A percentile compares a stretch with the other conserved stretches of the same genome.
Evolutionary conservation across 2,329 filamentous ascomycete genomes (phyloP).

Genomic region (Diaporthe vexans): DNA sequence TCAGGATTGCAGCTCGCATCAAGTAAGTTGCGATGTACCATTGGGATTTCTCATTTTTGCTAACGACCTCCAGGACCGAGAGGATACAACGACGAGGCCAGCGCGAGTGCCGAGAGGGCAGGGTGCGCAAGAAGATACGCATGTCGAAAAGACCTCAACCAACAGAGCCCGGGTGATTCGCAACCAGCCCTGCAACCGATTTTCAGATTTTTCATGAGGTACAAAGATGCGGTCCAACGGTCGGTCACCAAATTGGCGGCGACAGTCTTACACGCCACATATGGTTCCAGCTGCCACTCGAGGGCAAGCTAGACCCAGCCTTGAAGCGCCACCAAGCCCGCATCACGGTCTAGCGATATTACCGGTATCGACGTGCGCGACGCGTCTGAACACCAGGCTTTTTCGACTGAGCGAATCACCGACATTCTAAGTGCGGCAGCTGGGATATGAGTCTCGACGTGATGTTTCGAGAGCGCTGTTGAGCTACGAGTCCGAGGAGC

Average conservation of each 20-base stretch:
- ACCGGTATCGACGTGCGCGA: not conserved
- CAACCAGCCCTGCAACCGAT: not conserved
- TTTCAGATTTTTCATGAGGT: not conserved
- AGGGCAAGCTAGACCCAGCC: not conserved
- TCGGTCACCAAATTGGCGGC: not conserved
- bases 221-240: not conserved
- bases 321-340: not conserved
- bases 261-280: not conserved
- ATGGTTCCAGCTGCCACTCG: not conserved
- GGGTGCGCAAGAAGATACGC: constrained; percentile 32
- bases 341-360: not conserved
- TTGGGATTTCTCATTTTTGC: not conserved
- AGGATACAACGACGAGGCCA: constrained; percentile 10
- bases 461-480: not conserved
- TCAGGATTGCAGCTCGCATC: constrained; percentile 32
- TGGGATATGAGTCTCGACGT: not conserved
- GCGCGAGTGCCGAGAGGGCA: constrained; percentile 27
- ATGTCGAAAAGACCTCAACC: constrained; percentile 25
- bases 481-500: not conserved
- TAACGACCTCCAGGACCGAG: not conserved
- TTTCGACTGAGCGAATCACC: not conserved
- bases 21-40: not conserved
- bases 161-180: not conserved
- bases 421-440: too few relatives aligned
- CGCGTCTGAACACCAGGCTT: not conserved